Conservation (phyloP, 768 basidiomycete species). For the Vishniacozyma victoriae region DNA sequence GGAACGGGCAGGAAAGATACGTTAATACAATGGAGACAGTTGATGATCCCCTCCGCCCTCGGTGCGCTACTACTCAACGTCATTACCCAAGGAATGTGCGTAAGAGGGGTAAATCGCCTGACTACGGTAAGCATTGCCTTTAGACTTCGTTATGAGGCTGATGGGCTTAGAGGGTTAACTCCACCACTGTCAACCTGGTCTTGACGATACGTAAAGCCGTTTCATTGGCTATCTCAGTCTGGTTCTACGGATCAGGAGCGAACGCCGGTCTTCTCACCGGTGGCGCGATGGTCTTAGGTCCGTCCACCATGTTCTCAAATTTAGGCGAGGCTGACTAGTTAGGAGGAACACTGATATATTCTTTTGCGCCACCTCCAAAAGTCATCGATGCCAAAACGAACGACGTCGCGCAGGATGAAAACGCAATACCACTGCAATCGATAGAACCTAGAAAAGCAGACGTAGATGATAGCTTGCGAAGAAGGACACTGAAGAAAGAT, state of each 20-base stretch:
- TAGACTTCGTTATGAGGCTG: not conserved
- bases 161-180: constrained; percentile 61
- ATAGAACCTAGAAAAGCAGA: too few species aligned
- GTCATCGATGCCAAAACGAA: too few species aligned
- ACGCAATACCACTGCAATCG: too few species aligned
- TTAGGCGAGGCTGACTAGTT: too few species aligned
- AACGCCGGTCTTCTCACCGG: constrained; percentile 61
- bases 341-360: constrained; percentile 12
- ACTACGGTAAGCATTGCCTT: constrained; percentile 57
- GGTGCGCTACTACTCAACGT: constrained; percentile 61
- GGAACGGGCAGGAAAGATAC: not conserved
- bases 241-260: constrained; percentile 75
- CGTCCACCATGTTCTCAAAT: constrained; percentile 6
- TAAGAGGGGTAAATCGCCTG: constrained; percentile 72
- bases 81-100: constrained; percentile 69
- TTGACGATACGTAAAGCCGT: constrained; percentile 74
- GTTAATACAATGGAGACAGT: not conserved
- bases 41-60: constrained; percentile 51
- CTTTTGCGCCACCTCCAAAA: constrained; percentile 9
- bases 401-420: too few species aligned
- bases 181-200: constrained; percentile 73
- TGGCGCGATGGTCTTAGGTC: constrained; percentile 64
- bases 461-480: too few species aligned
- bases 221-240: constrained; percentile 72
- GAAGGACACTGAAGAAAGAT: too few species aligned